Percentiles rank a stretch among this genome's conserved stretches.
These are phyloP conservation scores for Quercus ilex DNA, from an alignment of 306 rosid species.

Conservation along the genomic window DNA sequence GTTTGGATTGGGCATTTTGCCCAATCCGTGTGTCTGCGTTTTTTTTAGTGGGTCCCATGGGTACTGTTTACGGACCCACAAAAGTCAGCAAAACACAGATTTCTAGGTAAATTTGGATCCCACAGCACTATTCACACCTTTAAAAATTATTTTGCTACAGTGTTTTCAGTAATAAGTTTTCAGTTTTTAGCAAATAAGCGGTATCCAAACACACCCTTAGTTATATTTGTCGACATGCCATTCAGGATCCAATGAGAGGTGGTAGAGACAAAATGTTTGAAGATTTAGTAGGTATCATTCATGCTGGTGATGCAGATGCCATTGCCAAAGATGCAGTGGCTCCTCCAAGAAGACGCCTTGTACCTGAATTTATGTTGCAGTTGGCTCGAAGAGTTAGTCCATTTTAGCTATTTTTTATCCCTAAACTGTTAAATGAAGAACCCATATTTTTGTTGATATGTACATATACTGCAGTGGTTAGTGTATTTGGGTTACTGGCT, in stretches of 20 bases:
- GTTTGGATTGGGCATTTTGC: too few relatives aligned
- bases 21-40: too few relatives aligned
- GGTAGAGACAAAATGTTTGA: constrained; percentile 73
- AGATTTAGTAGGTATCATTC: constrained; percentile 66
- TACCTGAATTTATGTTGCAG: constrained; percentile 81
- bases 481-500: not conserved
- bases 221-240: not conserved
- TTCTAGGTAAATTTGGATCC: too few relatives aligned
- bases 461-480: not conserved
- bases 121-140: too few relatives aligned
- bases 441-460: constrained; percentile 3
- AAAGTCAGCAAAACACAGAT: too few relatives aligned
- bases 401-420: constrained; percentile 38
- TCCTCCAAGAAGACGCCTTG: constrained; percentile 83
- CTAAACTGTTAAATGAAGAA: not conserved
- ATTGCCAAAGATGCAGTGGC: constrained; percentile 61
- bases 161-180: too few relatives aligned
- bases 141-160: too few relatives aligned
- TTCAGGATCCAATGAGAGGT: constrained; percentile 98
- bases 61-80: too few relatives aligned
- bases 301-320: constrained; percentile 63
- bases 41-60: too few relatives aligned
- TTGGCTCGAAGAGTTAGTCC: constrained; percentile 85
- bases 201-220: too few relatives aligned
- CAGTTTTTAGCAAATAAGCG: too few relatives aligned